Evolutionary conservation across 495 filamentous ascomycete species (phyloP).

Genomic region (Cladorrhinum samala): DNA sequence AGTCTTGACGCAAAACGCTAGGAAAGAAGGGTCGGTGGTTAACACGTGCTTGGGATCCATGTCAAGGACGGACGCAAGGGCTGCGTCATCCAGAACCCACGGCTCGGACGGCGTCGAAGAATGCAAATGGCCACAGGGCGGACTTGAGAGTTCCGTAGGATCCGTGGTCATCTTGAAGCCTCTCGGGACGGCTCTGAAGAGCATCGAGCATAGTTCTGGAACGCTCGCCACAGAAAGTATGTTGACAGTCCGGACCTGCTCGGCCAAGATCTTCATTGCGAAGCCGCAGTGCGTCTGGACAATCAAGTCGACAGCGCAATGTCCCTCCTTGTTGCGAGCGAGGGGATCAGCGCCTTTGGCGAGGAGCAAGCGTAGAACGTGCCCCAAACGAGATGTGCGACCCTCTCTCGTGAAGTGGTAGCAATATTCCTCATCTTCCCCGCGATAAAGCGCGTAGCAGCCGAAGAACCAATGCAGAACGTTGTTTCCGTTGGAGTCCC

Average conservation of each 20-base stretch:
- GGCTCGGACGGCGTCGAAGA: not conserved
- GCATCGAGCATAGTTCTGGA: no score
- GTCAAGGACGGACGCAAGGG: not conserved
- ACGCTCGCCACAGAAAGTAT: no score
- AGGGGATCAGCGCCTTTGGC: not conserved
- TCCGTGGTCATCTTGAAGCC: no score
- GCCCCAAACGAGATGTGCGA: no score
- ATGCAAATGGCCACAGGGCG: not conserved
- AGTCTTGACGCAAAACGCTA: not conserved
- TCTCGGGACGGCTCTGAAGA: no score
- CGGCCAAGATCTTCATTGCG: not conserved
- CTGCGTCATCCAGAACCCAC: not conserved
- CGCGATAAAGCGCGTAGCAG: not conserved
- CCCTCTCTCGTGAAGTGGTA: no score
- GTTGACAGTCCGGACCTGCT: no score
- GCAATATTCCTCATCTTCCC: no score
- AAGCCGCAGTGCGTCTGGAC: not conserved
- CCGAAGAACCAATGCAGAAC: not conserved
- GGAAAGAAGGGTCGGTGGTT: not conserved
- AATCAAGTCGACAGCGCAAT: not conserved
- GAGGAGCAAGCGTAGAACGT: not conserved
- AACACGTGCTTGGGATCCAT: not conserved
- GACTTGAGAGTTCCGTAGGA: no score
- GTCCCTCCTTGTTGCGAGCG: not conserved
- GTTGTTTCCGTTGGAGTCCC: not conserved